A percentile compares a stretch with the other conserved stretches of the same genome.
Evolutionary conservation across 768 basidiomycete species (phyloP).

Genomic region (Pulveroboletus frians): DNA sequence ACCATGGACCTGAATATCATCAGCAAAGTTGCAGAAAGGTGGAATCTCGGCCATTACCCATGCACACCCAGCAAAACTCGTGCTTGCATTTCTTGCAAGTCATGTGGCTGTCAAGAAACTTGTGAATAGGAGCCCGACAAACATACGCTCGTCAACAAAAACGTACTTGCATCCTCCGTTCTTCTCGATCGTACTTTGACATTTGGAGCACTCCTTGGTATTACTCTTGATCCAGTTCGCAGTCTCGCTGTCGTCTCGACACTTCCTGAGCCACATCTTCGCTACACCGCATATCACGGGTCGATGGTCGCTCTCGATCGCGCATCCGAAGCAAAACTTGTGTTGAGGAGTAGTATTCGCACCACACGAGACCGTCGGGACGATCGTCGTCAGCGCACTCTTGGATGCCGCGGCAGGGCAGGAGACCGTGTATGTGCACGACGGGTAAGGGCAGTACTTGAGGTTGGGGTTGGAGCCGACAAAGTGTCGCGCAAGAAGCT

Average conservation of each 20-base stretch:
- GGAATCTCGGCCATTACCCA: conserved; percentile 54
- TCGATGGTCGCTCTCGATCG: conserved; percentile 82
- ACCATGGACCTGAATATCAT: conserved; percentile 76
- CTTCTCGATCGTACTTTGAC: conserved; percentile 99
- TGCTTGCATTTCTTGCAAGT: conserved; percentile 99
- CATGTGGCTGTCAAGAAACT: conserved; percentile 74
- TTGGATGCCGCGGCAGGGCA: conserved; percentile 79
- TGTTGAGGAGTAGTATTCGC: conserved; percentile 55
- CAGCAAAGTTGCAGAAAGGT: background rate
- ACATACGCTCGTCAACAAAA: conserved; percentile 64
- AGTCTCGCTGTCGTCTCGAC: conserved; percentile 95
- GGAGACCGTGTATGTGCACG: conserved; percentile 90
- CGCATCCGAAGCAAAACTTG: conserved; percentile 93
- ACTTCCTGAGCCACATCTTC: conserved; percentile 94
- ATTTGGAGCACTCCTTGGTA: conserved; percentile 96
- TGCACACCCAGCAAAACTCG: conserved; percentile 99
- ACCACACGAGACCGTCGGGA: conserved; percentile 87
- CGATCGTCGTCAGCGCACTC: conserved; percentile 65
- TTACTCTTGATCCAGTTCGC: conserved; percentile 99
- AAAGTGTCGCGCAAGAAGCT: conserved; percentile 84
- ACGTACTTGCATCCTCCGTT: conserved; percentile 99
- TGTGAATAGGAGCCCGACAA: conserved; percentile 20
- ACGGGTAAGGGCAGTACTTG: conserved; percentile 93
- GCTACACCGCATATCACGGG: conserved; percentile 88
- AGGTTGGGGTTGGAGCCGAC: conserved; percentile 78